phyloP scores from a whole-genome alignment of 257 asterid species.

The Fraxinus cuspidata region DNA sequence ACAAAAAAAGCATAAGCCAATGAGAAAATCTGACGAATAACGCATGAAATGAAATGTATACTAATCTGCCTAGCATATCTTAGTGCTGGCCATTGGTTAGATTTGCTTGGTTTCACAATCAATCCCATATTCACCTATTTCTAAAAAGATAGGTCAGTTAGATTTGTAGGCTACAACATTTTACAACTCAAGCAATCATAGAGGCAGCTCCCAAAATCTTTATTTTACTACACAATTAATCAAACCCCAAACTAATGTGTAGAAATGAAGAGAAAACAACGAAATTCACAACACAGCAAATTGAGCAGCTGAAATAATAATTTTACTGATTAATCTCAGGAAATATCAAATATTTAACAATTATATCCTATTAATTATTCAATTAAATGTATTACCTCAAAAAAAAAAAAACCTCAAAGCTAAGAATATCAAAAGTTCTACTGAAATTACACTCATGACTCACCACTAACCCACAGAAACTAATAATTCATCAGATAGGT shows the following conservation, averaged over 20 bases:
- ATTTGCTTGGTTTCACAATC: background rate
- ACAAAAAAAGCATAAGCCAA: background rate
- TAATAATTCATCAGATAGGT: background rate
- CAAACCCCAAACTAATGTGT: background rate
- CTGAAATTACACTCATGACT: background rate
- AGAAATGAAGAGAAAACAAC: background rate
- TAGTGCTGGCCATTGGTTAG: background rate
- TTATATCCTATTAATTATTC: conserved; percentile 12
- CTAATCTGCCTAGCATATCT: background rate
- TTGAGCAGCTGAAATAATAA: conserved; percentile 10
- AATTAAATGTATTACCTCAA: conserved; percentile 8
- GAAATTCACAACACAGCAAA: conserved; percentile 6
- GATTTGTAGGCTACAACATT: background rate
- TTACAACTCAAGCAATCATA: background rate
- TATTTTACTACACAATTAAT: conserved; percentile 5
- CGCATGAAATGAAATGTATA: background rate
- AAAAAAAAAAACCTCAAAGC: background rate
- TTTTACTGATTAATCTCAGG: background rate
- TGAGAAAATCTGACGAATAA: background rate
- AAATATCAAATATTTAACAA: background rate
- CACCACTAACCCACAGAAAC: background rate
- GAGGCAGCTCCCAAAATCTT: background rate
- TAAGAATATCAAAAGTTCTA: background rate
- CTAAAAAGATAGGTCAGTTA: background rate
- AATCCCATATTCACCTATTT: background rate